phyloP scores from a whole-genome alignment of 2,329 filamentous ascomycete species.

The Hymenotorrendiella dingleyae region DNA sequence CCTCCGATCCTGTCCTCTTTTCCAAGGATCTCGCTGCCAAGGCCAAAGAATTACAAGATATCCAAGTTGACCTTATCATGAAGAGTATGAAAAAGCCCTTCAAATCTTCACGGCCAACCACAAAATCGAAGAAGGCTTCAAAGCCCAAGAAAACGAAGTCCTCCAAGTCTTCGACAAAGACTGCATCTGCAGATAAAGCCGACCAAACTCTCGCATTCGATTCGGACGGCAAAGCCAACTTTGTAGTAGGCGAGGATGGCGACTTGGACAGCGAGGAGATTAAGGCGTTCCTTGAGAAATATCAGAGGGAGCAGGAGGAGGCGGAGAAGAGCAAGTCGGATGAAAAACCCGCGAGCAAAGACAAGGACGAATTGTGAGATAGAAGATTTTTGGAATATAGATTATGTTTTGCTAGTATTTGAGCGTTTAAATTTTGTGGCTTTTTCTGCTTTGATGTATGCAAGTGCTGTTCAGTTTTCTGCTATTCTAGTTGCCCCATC shows the following conservation, averaged over 20 bases:
- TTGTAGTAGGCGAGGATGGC: conserved; percentile 35
- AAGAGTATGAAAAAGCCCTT: conserved; percentile 54
- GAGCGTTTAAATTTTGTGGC: no score
- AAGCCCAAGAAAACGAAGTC: conserved; percentile 23
- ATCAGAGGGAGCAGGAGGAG: conserved; percentile 16
- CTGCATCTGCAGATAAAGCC: conserved; percentile 27
- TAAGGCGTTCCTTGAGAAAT: conserved; percentile 48
- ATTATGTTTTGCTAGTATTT: no score
- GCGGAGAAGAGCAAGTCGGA: conserved; percentile 3
- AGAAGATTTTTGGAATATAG: no score
- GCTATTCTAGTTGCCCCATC: no score
- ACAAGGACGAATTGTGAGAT: not conserved
- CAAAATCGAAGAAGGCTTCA: conserved; percentile 36
- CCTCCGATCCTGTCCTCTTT: conserved; percentile 70
- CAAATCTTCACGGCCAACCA: conserved; percentile 22
- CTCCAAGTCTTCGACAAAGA: conserved; percentile 29
- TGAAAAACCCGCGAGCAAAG: not conserved
- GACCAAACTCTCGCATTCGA: conserved; percentile 38
- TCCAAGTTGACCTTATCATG: conserved; percentile 63
- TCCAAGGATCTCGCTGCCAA: conserved; percentile 66
- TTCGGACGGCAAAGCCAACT: conserved; percentile 31
- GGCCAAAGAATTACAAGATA: conserved; percentile 65
- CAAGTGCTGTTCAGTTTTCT: no score
- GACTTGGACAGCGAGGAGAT: conserved; percentile 44
- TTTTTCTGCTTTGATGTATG: no score